phyloP scores from a whole-genome alignment of 2,329 filamentous ascomycete species.

The Sclerotinia minor region DNA sequence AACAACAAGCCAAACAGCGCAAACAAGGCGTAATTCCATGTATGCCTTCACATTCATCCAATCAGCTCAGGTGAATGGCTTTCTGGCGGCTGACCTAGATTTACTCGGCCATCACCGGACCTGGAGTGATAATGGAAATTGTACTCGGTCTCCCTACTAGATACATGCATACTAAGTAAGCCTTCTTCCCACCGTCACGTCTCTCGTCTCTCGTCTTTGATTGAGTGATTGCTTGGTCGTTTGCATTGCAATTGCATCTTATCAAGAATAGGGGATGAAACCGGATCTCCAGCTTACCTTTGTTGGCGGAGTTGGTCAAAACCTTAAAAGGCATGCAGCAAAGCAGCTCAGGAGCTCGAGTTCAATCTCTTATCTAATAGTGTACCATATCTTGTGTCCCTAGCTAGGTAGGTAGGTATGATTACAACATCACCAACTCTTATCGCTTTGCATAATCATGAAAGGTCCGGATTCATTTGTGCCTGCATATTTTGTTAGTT shows the following conservation, averaged over 20 bases:
- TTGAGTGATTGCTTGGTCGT: too few species aligned
- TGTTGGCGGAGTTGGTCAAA: constrained; percentile 11
- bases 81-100: constrained; percentile 9
- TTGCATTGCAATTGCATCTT: background rate
- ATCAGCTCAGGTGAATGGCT: background rate
- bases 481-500: constrained; percentile 11
- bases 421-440: constrained; percentile 10
- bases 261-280: constrained; percentile 13
- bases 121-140: background rate
- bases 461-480: constrained; percentile 8
- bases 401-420: background rate
- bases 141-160: background rate
- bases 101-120: background rate
- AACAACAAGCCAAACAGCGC: constrained; percentile 4
- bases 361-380: constrained; percentile 11
- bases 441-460: constrained; percentile 22
- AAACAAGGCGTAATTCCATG: constrained; percentile 1
- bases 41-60: background rate
- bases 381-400: background rate
- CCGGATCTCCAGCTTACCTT: background rate
- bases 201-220: background rate
- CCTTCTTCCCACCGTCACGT: background rate
- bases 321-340: background rate
- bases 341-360: background rate
- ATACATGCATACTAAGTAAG: background rate